Evolutionary conservation across 495 filamentous ascomycete genomes (phyloP), one percentile per base, ranked within the genome.

Genomic region (Lasiosphaeria ovina): DNA sequence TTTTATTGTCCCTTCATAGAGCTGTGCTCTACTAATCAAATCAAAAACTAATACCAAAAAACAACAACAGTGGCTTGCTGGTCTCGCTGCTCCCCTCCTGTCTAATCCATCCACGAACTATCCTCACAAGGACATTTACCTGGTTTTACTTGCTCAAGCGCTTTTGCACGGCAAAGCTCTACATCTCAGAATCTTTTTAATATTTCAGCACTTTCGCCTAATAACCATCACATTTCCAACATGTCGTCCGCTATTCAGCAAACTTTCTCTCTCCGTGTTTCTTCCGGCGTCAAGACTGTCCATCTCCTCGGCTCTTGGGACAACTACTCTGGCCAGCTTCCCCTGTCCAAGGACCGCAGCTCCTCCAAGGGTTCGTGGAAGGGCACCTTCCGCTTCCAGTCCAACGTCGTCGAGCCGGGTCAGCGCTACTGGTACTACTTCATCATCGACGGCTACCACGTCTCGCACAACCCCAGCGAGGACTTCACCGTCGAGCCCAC

Each of bases 391-490:
- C 86, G 90, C 77, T 96, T 98, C 81, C 91, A 93, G 79, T 87
- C 87, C 72, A 77, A 85, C 50, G 89, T 90, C 60, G 83, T 97
- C 56, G 85, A 92, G 80, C 81, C 89, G 57, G 91, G 93, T 60
- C 83, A 87, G 69, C 87, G 94, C 66, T 98, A 97, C 87, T 98
- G 95, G 94, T 98, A 98, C 86, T 98, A 98, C 84, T 98, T 97
- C 82, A 97, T 98, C 89, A 95, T 98, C 78, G 94, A 98, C 72
- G 94, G 94, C 61, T 97, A 97, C 86, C 93, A 97, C 76, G 89
- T 97, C 74, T 93, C 94, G 51, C 93, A 98, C 82, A 94, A 98
- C 78, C 94, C 95, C 54, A 91, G 90, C 69, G 85, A 90, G 72
- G 83, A 89, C 59, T 91, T 87, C 73, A 96, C 91, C 76, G 88